phyloP scores from a whole-genome alignment of 2,329 filamentous ascomycete species.

The Ophiocordyceps camponoti-floridani region DNA sequence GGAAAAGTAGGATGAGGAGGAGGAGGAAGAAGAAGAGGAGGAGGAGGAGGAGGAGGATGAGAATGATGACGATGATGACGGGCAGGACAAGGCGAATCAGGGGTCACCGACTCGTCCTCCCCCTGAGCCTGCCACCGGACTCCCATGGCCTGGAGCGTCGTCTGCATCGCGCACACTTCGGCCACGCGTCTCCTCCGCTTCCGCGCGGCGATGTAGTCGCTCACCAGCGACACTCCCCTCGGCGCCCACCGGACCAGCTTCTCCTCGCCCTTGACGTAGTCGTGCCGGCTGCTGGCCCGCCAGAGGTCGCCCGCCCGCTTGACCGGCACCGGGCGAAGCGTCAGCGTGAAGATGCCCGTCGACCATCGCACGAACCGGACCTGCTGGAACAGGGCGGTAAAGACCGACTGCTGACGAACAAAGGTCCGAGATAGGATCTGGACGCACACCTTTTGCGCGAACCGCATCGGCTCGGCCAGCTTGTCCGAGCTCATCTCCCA shows the following conservation, averaged over 20 bases:
- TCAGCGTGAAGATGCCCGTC: constrained; percentile 70
- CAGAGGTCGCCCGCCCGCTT: constrained; percentile 87
- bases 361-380: constrained; percentile 75
- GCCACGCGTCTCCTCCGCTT: constrained; percentile 57
- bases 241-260: constrained; percentile 70
- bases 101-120: constrained; percentile 7
- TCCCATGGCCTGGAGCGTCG: constrained; percentile 42
- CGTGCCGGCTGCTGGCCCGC: constrained; percentile 87
- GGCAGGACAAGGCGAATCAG: too few species aligned
- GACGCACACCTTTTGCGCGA: constrained; percentile 61
- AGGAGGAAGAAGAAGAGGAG: too few species aligned
- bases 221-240: constrained; percentile 76
- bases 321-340: constrained; percentile 72
- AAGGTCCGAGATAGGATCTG: constrained; percentile 75
- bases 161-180: constrained; percentile 63
- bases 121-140: constrained; percentile 22
- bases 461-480: constrained; percentile 74
- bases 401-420: constrained; percentile 71
- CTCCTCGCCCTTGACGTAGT: constrained; percentile 95
- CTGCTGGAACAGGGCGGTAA: constrained; percentile 72
- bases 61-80: too few species aligned
- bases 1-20: too few species aligned
- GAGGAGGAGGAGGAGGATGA: too few species aligned
- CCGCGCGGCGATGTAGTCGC: constrained; percentile 62
- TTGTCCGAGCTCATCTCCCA: constrained; percentile 79